Conservation (phyloP, 2,329 filamentous ascomycete species). For the Simplicillium sp. region DNA sequence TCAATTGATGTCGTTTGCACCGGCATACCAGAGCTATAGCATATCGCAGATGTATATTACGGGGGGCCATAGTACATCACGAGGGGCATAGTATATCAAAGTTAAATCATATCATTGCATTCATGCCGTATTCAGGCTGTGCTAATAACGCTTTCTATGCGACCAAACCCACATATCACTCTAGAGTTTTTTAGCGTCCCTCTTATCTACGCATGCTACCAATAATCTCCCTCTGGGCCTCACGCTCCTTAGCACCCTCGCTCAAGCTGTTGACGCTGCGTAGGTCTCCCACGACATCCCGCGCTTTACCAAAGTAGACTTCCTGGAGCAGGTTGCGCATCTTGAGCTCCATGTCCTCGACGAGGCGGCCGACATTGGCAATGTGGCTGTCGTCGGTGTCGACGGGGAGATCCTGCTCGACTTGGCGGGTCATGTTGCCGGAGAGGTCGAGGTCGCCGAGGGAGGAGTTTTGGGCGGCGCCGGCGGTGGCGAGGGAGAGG, state of each 20-base stretch:
- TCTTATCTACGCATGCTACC: conserved; percentile 42
- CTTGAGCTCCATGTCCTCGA: conserved; percentile 99
- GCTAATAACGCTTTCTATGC: neutral
- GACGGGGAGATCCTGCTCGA: conserved; percentile 83
- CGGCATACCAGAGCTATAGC: too few relatives aligned
- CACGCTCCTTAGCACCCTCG: conserved; percentile 73
- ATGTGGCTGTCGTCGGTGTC: conserved; percentile 91
- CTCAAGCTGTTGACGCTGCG: conserved; percentile 78
- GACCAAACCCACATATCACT: too few relatives aligned
- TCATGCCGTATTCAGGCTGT: neutral
- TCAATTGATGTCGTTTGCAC: too few relatives aligned
- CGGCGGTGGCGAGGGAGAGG: conserved; percentile 63
- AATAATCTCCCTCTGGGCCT: conserved; percentile 84
- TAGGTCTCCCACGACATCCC: conserved; percentile 94
- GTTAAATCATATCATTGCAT: neutral
- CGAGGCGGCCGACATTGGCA: conserved; percentile 84
- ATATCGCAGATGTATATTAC: too few relatives aligned
- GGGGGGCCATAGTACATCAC: too few relatives aligned
- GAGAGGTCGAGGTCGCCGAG: conserved; percentile 85
- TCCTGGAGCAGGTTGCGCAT: conserved; percentile 98
- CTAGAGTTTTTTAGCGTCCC: too few relatives aligned
- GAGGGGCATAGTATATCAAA: neutral
- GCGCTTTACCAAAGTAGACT: conserved; percentile 98
- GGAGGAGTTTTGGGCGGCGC: conserved; percentile 27
- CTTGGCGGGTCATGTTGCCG: conserved; percentile 95